Percentiles rank a stretch among this genome's conserved stretches.
These are phyloP conservation scores for Haplosporangium gracile DNA, from an alignment of 192 early-diverging fungal genomes.

Conservation along the genomic window DNA sequence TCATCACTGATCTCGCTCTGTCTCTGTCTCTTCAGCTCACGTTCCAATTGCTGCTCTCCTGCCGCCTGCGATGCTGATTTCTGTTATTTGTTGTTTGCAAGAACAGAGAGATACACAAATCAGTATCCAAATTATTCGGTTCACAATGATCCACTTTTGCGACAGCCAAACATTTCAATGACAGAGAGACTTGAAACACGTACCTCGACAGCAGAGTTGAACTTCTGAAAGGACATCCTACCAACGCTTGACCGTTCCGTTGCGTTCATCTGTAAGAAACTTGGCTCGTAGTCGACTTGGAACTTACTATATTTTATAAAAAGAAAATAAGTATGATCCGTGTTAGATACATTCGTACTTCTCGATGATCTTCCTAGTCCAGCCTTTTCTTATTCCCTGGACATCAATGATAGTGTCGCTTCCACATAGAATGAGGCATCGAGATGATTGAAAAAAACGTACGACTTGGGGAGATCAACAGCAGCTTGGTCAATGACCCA, in stretches of 20 bases:
- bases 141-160: neutral
- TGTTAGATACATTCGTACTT: neutral
- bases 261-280: slow-evolving; percentile 50
- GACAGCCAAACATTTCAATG: neutral
- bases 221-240: slow-evolving; percentile 46
- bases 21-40: slow-evolving; percentile 40
- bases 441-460: neutral
- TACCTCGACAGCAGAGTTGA: slow-evolving; percentile 45
- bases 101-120: neutral
- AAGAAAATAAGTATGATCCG: neutral
- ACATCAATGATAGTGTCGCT: neutral
- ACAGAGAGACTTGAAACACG: neutral
- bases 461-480: slow-evolving; percentile 54
- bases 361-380: neutral
- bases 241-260: slow-evolving; percentile 38
- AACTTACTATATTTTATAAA: slow-evolving; percentile 34
- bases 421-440: neutral
- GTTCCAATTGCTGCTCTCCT: slow-evolving; percentile 45
- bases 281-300: slow-evolving; percentile 54
- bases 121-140: neutral
- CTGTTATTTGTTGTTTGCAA: slow-evolving; percentile 1
- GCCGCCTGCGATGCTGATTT: slow-evolving; percentile 28
- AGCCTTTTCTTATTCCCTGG: neutral
- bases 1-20: slow-evolving; percentile 37
- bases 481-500: slow-evolving; percentile 42